Evolutionary conservation across 169 alveolate species (phyloP).

Genomic region (Plasmodium gonderi): DNA sequence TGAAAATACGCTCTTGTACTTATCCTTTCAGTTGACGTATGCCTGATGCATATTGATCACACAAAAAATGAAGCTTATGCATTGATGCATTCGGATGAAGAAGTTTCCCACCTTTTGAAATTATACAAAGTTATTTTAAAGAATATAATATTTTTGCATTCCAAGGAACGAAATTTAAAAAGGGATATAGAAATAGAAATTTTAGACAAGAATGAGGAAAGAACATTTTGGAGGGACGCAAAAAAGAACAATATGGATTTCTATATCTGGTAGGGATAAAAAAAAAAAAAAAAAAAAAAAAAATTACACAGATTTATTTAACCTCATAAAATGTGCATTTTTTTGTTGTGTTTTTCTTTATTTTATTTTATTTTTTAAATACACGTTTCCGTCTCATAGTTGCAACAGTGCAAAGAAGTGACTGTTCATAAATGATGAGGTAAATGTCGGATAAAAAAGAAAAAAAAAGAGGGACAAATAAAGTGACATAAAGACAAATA

Average conservation of each 20-base stretch:
- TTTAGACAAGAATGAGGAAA: conserved; percentile 36
- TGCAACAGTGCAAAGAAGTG: conserved; percentile 32
- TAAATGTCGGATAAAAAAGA: not conserved
- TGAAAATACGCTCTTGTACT: not conserved
- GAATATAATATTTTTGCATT: conserved; percentile 27
- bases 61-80: conserved; percentile 55
- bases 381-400: conserved; percentile 5
- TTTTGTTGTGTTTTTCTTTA: not conserved
- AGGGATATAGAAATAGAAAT: conserved; percentile 66
- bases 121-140: not conserved
- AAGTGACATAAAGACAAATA: not conserved
- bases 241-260: conserved; percentile 5
- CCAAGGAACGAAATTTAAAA: not conserved
- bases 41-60: conserved; percentile 20
- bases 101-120: conserved; percentile 53
- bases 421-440: not conserved
- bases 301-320: not conserved
- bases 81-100: conserved; percentile 65
- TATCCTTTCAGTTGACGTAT: conserved; percentile 35
- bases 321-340: not conserved
- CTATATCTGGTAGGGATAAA: conserved; percentile 44
- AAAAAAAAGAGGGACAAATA: not conserved
- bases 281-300: not conserved
- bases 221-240: conserved; percentile 32
- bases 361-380: not conserved